phyloP scores from a whole-genome alignment of 2,329 filamentous ascomycete species.

The Fusarium concolor region DNA sequence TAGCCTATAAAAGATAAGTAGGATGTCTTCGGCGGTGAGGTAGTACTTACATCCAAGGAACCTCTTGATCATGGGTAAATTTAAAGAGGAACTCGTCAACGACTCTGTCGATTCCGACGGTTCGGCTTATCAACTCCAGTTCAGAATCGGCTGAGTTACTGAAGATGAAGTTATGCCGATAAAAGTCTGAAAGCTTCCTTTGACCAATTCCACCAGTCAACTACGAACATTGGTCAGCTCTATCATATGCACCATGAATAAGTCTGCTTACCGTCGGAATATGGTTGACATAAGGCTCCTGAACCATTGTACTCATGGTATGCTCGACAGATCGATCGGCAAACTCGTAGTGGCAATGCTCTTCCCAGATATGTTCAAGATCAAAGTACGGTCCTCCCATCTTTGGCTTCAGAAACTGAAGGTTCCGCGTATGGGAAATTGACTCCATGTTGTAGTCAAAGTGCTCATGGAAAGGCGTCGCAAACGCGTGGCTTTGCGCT shows the following conservation, averaged over 20 bases:
- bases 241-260: fast-evolving
- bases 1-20: constrained; percentile 46
- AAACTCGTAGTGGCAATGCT: constrained; percentile 80
- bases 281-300: constrained; percentile 83
- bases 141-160: constrained; percentile 75
- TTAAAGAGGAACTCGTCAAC: constrained; percentile 77
- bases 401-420: constrained; percentile 73
- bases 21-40: fast-evolving
- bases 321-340: constrained; percentile 73
- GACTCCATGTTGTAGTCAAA: constrained; percentile 66
- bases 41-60: constrained; percentile 74
- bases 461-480: constrained; percentile 60
- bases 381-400: constrained; percentile 76
- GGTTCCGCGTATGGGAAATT: constrained; percentile 73
- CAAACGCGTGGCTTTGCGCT: constrained; percentile 54
- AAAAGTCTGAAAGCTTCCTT: constrained; percentile 71
- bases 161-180: constrained; percentile 79
- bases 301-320: constrained; percentile 84
- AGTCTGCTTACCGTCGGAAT: constrained; percentile 68
- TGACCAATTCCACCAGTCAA: constrained; percentile 78
- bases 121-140: constrained; percentile 77
- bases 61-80: constrained; percentile 69
- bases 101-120: constrained; percentile 76
- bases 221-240: constrained; percentile 36
- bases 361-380: constrained; percentile 81